Conservation (phyloP, 805 yeast species). For the Komagataella ulmi region DNA sequence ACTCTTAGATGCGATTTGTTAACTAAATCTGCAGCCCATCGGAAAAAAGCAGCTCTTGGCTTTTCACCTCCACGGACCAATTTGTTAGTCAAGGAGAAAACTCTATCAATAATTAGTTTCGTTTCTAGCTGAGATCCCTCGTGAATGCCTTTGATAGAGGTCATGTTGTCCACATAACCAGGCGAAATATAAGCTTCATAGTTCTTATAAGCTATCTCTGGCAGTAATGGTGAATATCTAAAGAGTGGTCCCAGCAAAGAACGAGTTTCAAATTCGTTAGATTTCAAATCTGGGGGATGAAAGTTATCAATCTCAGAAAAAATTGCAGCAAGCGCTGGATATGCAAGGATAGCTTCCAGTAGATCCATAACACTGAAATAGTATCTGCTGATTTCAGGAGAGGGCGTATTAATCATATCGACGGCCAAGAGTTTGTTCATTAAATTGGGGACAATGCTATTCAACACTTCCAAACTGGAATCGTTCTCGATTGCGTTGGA, state of each 20-base stretch:
- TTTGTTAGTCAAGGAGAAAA: constrained; percentile 59
- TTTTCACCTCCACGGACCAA: constrained; percentile 60
- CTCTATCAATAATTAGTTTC: constrained; percentile 40
- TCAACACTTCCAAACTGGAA: constrained; percentile 43
- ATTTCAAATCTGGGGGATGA: constrained; percentile 29
- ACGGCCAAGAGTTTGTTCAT: constrained; percentile 21
- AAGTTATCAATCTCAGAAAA: constrained; percentile 48
- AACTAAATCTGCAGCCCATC: constrained; percentile 61
- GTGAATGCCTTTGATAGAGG: constrained; percentile 18
- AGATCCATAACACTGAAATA: constrained; percentile 41
- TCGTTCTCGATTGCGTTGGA: constrained; percentile 55
- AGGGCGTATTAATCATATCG: constrained; percentile 32
- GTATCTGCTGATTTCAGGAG: constrained; percentile 5
- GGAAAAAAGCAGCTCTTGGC: constrained; percentile 50
- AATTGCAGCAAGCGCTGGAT: constrained; percentile 47
- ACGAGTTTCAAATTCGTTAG: constrained; percentile 40
- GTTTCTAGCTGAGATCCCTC: constrained; percentile 56
- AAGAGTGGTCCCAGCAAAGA: constrained; percentile 72
- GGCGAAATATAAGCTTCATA: constrained; percentile 30
- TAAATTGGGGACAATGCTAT: constrained; percentile 33
- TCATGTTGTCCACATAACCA: background rate
- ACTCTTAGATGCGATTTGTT: constrained; percentile 78
- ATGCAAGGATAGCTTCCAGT: constrained; percentile 41
- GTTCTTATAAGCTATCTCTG: constrained; percentile 30
- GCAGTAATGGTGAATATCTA: constrained; percentile 59